A percentile compares a stretch with the other conserved stretches of the same genome.
Evolutionary conservation across 495 filamentous ascomycete genomes (phyloP).

Genomic region (Poronia punctata): DNA sequence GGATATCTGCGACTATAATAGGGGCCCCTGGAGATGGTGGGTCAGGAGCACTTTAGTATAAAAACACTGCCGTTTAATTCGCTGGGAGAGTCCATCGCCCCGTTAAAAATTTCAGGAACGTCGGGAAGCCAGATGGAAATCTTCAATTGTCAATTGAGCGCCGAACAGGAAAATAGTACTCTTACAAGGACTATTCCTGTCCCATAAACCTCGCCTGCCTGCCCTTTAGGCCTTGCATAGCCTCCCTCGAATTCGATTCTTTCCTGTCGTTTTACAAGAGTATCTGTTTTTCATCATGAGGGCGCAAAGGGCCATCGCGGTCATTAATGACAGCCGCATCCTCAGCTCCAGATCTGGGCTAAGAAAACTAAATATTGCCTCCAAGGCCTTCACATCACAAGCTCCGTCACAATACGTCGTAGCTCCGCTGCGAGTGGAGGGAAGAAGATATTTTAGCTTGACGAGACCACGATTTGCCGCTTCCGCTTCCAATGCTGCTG

Average conservation of each 20-base stretch:
- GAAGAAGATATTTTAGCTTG: slow-evolving; percentile 24
- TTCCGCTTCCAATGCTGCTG: slow-evolving; percentile 10
- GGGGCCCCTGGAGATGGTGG: no score
- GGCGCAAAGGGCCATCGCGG: slow-evolving; percentile 36
- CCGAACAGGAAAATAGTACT: no score
- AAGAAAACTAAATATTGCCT: slow-evolving; percentile 24
- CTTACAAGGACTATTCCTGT: no score
- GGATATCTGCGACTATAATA: no score
- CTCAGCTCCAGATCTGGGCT: slow-evolving; percentile 24
- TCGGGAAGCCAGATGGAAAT: no score
- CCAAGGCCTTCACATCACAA: slow-evolving; percentile 10
- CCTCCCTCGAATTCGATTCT: neutral
- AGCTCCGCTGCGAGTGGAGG: slow-evolving; percentile 22
- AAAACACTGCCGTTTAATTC: no score
- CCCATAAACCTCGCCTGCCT: no score
- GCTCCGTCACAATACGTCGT: slow-evolving; percentile 18
- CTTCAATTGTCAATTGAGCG: no score
- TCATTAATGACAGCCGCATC: slow-evolving; percentile 33
- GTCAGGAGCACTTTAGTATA: no score
- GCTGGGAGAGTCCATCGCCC: no score
- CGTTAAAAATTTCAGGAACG: no score
- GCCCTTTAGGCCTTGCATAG: neutral
- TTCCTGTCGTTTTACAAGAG: slow-evolving; percentile 11
- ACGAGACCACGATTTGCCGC: slow-evolving; percentile 23
- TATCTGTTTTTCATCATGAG: slow-evolving; percentile 30